Evolutionary conservation across 1,284 basidiomycete species (phyloP).

Genomic region (Paramarasmius palmivorus): DNA sequence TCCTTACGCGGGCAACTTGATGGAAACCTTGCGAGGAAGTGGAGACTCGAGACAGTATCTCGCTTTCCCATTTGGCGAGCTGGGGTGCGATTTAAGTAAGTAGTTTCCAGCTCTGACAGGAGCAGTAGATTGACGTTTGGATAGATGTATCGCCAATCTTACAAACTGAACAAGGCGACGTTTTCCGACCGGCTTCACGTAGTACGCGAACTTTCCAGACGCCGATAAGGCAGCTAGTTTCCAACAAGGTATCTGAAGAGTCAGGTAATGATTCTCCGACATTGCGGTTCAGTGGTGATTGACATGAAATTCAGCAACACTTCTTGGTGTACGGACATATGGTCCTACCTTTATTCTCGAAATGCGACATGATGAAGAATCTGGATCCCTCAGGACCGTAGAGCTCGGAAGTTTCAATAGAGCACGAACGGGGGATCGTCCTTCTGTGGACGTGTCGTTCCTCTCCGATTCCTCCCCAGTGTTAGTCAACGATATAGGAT

Average conservation of each 20-base stretch:
- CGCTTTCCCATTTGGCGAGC: slow-evolving; percentile 65
- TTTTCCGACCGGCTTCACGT: slow-evolving; percentile 42
- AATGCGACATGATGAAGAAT: slow-evolving; percentile 17
- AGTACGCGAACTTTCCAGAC: slow-evolving; percentile 51
- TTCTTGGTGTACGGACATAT: slow-evolving; percentile 40
- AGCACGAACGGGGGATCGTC: slow-evolving; percentile 38
- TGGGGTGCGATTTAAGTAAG: slow-evolving; percentile 60
- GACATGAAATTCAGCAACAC: neutral
- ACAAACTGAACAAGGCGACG: slow-evolving; percentile 25
- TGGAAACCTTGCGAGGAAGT: slow-evolving; percentile 40
- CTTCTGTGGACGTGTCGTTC: slow-evolving; percentile 47
- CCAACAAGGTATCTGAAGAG: slow-evolving; percentile 14
- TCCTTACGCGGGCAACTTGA: slow-evolving; percentile 52
- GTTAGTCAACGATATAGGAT: slow-evolving; percentile 46
- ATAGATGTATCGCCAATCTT: slow-evolving; percentile 51
- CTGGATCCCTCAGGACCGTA: slow-evolving; percentile 15
- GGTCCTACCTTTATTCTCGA: slow-evolving; percentile 32
- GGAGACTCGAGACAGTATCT: slow-evolving; percentile 34
- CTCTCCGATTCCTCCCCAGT: slow-evolving; percentile 27
- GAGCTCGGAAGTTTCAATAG: slow-evolving; percentile 37
- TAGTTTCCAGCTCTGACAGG: slow-evolving; percentile 8
- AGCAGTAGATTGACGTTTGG: slow-evolving; percentile 11
- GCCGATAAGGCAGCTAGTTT: slow-evolving; percentile 52
- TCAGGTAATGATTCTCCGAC: neutral
- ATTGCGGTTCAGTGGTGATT: too few species aligned